Conservation (phyloP, 2,329 filamentous ascomycete genomes). For the Aspergillus chevalieri region DNA sequence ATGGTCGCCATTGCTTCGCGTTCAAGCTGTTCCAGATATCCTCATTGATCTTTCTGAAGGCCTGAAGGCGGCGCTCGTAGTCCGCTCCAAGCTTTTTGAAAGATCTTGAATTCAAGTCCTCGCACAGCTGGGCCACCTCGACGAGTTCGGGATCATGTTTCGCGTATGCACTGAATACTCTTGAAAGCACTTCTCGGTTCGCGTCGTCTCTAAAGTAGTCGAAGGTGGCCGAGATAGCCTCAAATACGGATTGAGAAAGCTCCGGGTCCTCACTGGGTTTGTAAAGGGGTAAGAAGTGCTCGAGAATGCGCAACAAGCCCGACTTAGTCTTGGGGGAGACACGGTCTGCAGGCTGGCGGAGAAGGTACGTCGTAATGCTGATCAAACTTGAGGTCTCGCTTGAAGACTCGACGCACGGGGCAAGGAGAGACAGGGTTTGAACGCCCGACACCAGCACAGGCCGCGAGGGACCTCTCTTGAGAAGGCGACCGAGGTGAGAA, state of each 20-base stretch:
- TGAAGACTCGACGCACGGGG: slow-evolving; percentile 61
- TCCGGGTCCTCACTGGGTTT: slow-evolving; percentile 50
- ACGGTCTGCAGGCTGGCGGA: slow-evolving; percentile 75
- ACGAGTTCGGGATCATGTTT: slow-evolving; percentile 55
- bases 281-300: slow-evolving; percentile 69
- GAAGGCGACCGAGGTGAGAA: slow-evolving; percentile 42
- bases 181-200: slow-evolving; percentile 67
- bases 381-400: slow-evolving; percentile 66
- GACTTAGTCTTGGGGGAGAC: slow-evolving; percentile 81
- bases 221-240: slow-evolving; percentile 73
- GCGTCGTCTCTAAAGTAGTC: slow-evolving; percentile 80
- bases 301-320: slow-evolving; percentile 69
- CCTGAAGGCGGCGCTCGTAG: slow-evolving; percentile 72
- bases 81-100: slow-evolving; percentile 71
- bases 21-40: slow-evolving; percentile 56
- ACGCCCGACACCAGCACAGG: slow-evolving; percentile 74
- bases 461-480: slow-evolving; percentile 59
- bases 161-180: slow-evolving; percentile 66
- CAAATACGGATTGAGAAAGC: slow-evolving; percentile 61
- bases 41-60: slow-evolving; percentile 67
- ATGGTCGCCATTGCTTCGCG: slow-evolving; percentile 72
- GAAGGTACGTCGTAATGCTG: slow-evolving; percentile 70
- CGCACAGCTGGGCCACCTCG: slow-evolving; percentile 64
- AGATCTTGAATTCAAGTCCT: slow-evolving; percentile 74
- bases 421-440: slow-evolving; percentile 68